These are phyloP conservation scores for Trichoderma sp. DNA, from an alignment of 2,329 filamentous ascomycete species.

Conservation along the genomic window DNA sequence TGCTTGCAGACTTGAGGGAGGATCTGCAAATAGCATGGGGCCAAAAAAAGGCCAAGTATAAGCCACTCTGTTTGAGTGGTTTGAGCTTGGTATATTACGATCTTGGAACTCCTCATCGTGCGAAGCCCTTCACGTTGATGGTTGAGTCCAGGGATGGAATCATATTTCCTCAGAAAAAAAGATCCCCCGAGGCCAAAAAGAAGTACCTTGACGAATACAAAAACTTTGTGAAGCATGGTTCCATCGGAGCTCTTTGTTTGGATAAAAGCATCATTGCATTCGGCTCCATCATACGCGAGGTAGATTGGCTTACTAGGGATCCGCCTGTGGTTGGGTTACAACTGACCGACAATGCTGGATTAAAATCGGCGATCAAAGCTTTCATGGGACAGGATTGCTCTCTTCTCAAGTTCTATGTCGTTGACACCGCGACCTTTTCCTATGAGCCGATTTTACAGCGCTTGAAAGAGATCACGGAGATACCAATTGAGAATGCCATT, in stretches of 20 bases:
- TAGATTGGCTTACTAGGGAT: slow-evolving; percentile 39
- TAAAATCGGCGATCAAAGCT: slow-evolving; percentile 46
- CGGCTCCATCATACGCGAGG: slow-evolving; percentile 52
- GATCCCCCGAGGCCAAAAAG: slow-evolving; percentile 35
- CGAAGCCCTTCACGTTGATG: slow-evolving; percentile 37
- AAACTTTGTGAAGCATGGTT: slow-evolving; percentile 55
- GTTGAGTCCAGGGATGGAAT: slow-evolving; percentile 45
- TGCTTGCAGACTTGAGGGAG: slow-evolving; percentile 62
- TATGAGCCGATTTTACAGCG: slow-evolving; percentile 64
- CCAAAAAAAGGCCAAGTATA: slow-evolving; percentile 44
- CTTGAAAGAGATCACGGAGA: slow-evolving; percentile 52
- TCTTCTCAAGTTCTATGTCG: slow-evolving; percentile 49
- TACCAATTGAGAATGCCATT: slow-evolving; percentile 55
- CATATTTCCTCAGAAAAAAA: slow-evolving; percentile 34
- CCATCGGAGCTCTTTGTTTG: slow-evolving; percentile 59
- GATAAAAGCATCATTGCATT: slow-evolving; percentile 56
- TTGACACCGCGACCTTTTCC: slow-evolving; percentile 65
- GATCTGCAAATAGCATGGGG: slow-evolving; percentile 53
- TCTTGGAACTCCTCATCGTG: slow-evolving; percentile 30
- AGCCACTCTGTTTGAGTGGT: slow-evolving; percentile 38
- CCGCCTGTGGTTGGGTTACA: slow-evolving; percentile 51
- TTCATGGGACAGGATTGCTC: slow-evolving; percentile 32
- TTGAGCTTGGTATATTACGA: slow-evolving; percentile 40
- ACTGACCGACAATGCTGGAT: slow-evolving; percentile 44
- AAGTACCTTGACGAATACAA: slow-evolving; percentile 46